Evolutionary conservation across 148 eudicot genomes (phyloP).

Genomic region (Diospyros lotus): DNA sequence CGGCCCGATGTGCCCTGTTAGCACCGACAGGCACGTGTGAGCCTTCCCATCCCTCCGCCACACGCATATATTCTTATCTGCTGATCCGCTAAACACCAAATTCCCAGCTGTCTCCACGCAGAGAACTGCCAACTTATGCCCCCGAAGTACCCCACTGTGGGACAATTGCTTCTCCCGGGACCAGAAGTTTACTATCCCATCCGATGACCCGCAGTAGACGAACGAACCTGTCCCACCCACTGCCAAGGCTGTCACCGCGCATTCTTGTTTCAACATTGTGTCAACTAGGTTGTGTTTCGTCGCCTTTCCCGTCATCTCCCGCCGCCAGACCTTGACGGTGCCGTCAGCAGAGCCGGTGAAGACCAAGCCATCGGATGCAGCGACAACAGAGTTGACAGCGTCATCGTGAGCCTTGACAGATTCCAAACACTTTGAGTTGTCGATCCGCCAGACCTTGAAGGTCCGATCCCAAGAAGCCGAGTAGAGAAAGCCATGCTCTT

Average conservation of each 20-base stretch:
- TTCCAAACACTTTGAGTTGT: conserved; percentile 56
- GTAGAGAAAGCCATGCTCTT: conserved; percentile 43
- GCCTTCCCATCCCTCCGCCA: conserved; percentile 53
- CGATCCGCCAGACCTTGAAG: conserved; percentile 57
- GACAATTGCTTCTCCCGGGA: conserved; percentile 45
- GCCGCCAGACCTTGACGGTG: conserved; percentile 60
- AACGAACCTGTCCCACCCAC: conserved; percentile 40
- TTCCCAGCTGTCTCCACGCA: conserved; percentile 43
- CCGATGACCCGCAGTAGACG: conserved; percentile 58
- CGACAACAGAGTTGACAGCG: conserved; percentile 40
- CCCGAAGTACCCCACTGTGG: conserved; percentile 56
- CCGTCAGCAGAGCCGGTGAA: conserved; percentile 76
- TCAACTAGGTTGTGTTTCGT: conserved; percentile 35
- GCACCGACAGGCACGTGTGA: conserved; percentile 45
- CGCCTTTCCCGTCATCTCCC: conserved; percentile 43
- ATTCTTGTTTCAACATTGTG: conserved; percentile 53
- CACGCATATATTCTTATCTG: conserved; percentile 67
- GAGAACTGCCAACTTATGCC: conserved; percentile 64
- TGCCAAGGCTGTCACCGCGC: conserved; percentile 63
- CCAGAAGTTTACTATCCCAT: conserved; percentile 59
- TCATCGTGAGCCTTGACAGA: conserved; percentile 69
- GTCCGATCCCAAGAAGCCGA: conserved; percentile 74
- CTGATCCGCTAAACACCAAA: conserved; percentile 69
- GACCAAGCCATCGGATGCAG: conserved; percentile 27
- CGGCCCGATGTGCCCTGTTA: conserved; percentile 62